Base-by-base conservation (phyloP, 805 yeast species). In the Candida krabiensis region DNA sequence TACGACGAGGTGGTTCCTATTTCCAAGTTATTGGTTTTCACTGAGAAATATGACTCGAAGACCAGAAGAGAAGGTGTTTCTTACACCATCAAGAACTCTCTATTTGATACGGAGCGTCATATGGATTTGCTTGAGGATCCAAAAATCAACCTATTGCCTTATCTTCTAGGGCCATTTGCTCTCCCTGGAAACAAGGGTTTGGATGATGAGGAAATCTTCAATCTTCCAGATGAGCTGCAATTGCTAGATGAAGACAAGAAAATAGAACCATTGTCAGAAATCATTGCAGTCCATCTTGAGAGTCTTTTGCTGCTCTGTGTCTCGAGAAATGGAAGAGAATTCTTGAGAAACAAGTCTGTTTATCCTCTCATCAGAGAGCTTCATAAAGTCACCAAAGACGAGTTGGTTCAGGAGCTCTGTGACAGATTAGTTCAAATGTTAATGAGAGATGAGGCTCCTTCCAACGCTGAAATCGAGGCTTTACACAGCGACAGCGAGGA, bases 21-120 rank as follows among this genome's bases (percentile, higher is more conserved):
- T 16, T 79, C 89, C n/a, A 87, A 87, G 57, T 63, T 89, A 19
- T 68, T 86, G 43, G 93, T 80, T 0, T 89, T 88, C 64, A 84
- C 96, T 4, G 90, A 86, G 56, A 78, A 80, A 53, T 84, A 80
- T 49, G 90, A 84, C 55, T 71, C 86, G 11, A 79, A 78, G 52
- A 77, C 79, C 18, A 80, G 98, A 66, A 76, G 98, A 63, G 90
- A 85, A 58, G 97, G 96, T 55, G 90, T 87, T 26, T 95, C 95
- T 1, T 84, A 95, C 4, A 85, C 96, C 2, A 86, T 93, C 50
- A 91, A 93, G 60, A 91, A 91, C 63, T 77, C 91, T 0, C 66
- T 91, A 34, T 91, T 91, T 55, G 96, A 90, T 56, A 69, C 86
- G 1, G 77, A 79, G 28, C 62, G 76, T 24, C 98, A 91, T 57